Evolutionary conservation across 1,139 yeast genomes (phyloP), one percentile per base, ranked within the genome.

Genomic region (Geotrichum reessii): DNA sequence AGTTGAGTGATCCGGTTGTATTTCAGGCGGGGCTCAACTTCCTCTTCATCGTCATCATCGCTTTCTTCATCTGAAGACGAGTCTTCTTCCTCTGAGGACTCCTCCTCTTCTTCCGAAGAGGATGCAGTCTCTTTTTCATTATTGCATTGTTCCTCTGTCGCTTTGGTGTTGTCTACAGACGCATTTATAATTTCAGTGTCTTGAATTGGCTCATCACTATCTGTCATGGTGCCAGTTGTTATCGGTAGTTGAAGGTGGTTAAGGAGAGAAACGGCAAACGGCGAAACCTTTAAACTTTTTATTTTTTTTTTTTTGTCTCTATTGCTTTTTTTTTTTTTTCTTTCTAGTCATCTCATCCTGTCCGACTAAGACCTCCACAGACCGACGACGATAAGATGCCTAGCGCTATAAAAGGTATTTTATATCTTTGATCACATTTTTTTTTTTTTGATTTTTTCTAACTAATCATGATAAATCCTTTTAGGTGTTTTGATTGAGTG

Each of bases 21-120:
- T 64, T 87, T 87, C 51, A 92, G 73, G 53, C 78, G 73, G 0
- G 98, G 97, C 1, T 95, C 96, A 22, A 79, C 84, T 3, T 80
- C 82, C 0, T 81, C 84, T 2, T 77, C 81, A 0, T 79, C 79
- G 0, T 75, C 80, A 0, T 66, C n/a, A n/a, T n/a, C 74, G 0
- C 70, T 76, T 5, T 58, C 65, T 3, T 61, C 69, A 22, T 65
- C 71, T 2, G 66, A 72, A 0, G 65, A 69, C 12, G 44, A 37
- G 19, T 46, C 31, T 33, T 47, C 44, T 31, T 53, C 58, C 17
- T 50, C 57, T 33, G 28, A 21, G 28, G 48, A 46, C 3, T 17
- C 14, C 9, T n/a, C n/a, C 1, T 64, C 72, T 1, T 68, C 73
- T 1, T 67, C 74, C 3, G 64, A 69, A 22, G 66, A 69, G 0